phyloP scores from a whole-genome alignment of 2,329 filamentous ascomycete species.

The Epicoccum nigrum region DNA sequence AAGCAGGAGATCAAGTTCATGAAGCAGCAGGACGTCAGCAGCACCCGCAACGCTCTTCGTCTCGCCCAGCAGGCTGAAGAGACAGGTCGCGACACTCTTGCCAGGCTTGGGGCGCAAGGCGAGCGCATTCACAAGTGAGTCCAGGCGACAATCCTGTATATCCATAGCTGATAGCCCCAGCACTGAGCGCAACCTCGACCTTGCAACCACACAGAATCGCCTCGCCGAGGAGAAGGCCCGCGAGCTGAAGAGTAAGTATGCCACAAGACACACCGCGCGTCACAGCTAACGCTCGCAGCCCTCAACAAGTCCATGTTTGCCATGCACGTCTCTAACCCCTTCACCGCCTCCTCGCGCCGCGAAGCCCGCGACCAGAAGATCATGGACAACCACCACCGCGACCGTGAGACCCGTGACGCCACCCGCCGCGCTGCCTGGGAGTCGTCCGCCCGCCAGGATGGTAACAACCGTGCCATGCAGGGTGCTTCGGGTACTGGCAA shows the following conservation, averaged over 20 bases:
- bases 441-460: constrained; percentile 34
- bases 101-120: constrained; percentile 41
- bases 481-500: constrained; percentile 19
- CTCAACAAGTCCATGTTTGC: constrained; percentile 92
- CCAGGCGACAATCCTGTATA: not conserved
- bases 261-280: not conserved
- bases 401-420: constrained; percentile 62
- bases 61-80: constrained; percentile 73
- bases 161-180: constrained; percentile 42
- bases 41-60: constrained; percentile 67
- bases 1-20: constrained; percentile 77
- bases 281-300: constrained; percentile 33
- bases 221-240: constrained; percentile 80
- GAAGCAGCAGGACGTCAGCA: constrained; percentile 74
- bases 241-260: constrained; percentile 70
- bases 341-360: constrained; percentile 65
- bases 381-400: constrained; percentile 67
- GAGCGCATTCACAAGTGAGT: constrained; percentile 44
- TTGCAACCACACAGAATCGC: constrained; percentile 77
- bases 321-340: constrained; percentile 66
- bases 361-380: constrained; percentile 64
- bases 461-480: constrained; percentile 23
- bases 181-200: constrained; percentile 76
- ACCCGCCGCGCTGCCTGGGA: constrained; percentile 60
- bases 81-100: constrained; percentile 61